Evolutionary conservation across 257 asterid genomes (phyloP), one percentile per base, ranked within the genome.

Genomic region (Solanum raphanifolium): DNA sequence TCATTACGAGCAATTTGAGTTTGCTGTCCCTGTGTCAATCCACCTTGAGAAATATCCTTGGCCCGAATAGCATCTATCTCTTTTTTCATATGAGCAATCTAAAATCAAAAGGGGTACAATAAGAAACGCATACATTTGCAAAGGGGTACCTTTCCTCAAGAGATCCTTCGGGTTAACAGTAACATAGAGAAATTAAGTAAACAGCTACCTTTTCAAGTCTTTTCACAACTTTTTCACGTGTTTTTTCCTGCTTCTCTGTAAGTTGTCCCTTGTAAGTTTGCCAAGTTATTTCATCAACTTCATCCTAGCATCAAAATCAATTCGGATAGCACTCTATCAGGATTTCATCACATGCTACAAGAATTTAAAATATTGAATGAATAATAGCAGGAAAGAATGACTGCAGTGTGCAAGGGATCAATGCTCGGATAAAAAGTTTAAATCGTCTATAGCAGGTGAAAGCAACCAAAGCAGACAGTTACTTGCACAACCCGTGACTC

Each of bases 1-100:
- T 97, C 99, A 93, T 97, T 97, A 90, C 99, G 91, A 92, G 99
- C 99, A 90, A 97, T 97, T 93, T 97, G 99, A 89, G 99, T 97
- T 95, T 97, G 99, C 23, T 97, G 99, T 60, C 99, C 99, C 89
- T 97, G 99, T 18, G 99, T 95, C 91, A 97, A 89, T 83, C 99
- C 99, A 94, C 99, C 99, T 94, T 97, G 99, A 91, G 99, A 87
- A 92, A 97, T 97, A 90, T 96, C 99, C 95, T 97, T 97, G 7
- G 96, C 99, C 84, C 99, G 96, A 86, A 97, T 97, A 84, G 99
- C 98, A 91, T 97, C 98, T 86, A 97, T 97, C 94, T 97, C 99
- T 94, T 97, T 97, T 92, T 96, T 97, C 99, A 97, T 97, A 92
- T 97, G 99, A 90, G 96, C 95, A 92, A 97, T 95, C 99, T 96